Evolutionary conservation across 768 basidiomycete species (phyloP).

Genomic region (Lactifluus subvellereus): DNA sequence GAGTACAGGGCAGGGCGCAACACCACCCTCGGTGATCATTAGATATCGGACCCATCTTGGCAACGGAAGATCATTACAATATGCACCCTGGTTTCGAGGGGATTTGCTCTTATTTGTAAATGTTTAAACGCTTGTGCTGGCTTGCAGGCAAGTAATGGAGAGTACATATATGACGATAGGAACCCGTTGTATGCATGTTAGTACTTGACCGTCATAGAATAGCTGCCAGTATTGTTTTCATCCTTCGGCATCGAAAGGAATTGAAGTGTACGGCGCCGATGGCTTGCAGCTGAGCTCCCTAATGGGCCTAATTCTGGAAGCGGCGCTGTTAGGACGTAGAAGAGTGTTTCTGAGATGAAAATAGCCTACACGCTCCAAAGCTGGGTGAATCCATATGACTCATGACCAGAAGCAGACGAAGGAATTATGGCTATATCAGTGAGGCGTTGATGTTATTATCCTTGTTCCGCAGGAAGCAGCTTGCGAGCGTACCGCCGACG

Average conservation of each 20-base stretch:
- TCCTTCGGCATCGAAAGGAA: not conserved
- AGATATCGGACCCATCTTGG: too few relatives aligned
- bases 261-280: not conserved
- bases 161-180: not conserved
- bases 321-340: not conserved
- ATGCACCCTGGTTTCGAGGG: too few relatives aligned
- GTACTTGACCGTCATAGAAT: too few relatives aligned
- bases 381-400: too few relatives aligned
- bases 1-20: too few relatives aligned
- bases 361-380: too few relatives aligned
- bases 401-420: not conserved
- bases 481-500: not conserved
- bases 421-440: not conserved
- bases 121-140: not conserved
- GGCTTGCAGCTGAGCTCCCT: not conserved
- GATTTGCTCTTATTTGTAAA: too few relatives aligned
- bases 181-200: not conserved
- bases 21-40: too few relatives aligned
- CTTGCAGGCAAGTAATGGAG: not conserved
- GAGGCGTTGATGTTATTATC: not conserved
- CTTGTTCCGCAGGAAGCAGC: not conserved
- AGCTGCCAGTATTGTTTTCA: not conserved
- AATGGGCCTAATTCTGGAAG: not conserved
- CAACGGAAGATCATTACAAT: too few relatives aligned
- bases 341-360: too few relatives aligned